phyloP scores from a whole-genome alignment of 2,329 filamentous ascomycete genomes.

The Colletotrichum nymphaeae region DNA sequence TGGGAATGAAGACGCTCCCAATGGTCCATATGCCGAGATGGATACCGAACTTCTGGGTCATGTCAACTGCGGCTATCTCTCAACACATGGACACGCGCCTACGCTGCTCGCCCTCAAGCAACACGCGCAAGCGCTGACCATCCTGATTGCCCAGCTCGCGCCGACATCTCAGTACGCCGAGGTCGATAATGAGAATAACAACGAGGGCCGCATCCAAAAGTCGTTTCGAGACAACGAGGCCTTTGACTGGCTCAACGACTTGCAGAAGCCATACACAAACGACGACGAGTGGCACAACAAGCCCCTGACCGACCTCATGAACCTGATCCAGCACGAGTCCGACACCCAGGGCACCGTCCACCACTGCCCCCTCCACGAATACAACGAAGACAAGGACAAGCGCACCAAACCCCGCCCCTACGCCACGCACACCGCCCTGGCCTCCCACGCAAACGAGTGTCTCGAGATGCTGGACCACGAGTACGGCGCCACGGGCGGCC shows the following conservation, averaged over 20 bases:
- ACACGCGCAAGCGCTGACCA: conserved; percentile 67
- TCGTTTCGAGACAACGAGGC: conserved; percentile 57
- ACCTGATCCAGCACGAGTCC: conserved; percentile 55
- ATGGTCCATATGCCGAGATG: conserved; percentile 29
- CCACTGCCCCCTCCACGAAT: conserved; percentile 57
- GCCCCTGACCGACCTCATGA: conserved; percentile 58
- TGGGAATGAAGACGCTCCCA: not conserved
- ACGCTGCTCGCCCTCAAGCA: conserved; percentile 69
- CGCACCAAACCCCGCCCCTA: conserved; percentile 48
- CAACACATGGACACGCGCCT: conserved; percentile 60
- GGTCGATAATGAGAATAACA: conserved; percentile 40
- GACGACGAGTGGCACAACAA: conserved; percentile 58
- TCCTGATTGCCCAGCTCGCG: conserved; percentile 62
- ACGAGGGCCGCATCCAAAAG: conserved; percentile 22
- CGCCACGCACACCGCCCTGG: conserved; percentile 59
- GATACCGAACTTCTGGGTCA: conserved; percentile 48
- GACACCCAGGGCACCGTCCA: conserved; percentile 54
- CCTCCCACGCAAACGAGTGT: conserved; percentile 69
- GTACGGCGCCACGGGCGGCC: conserved; percentile 64
- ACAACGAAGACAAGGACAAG: conserved; percentile 37
- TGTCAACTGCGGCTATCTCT: conserved; percentile 69
- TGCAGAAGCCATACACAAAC: conserved; percentile 60
- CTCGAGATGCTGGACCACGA: conserved; percentile 71
- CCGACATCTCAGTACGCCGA: conserved; percentile 48
- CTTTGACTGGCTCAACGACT: conserved; percentile 68